Conservation (phyloP, 2,329 filamentous ascomycete genomes). For the Microdochium trichocladiopsis region DNA sequence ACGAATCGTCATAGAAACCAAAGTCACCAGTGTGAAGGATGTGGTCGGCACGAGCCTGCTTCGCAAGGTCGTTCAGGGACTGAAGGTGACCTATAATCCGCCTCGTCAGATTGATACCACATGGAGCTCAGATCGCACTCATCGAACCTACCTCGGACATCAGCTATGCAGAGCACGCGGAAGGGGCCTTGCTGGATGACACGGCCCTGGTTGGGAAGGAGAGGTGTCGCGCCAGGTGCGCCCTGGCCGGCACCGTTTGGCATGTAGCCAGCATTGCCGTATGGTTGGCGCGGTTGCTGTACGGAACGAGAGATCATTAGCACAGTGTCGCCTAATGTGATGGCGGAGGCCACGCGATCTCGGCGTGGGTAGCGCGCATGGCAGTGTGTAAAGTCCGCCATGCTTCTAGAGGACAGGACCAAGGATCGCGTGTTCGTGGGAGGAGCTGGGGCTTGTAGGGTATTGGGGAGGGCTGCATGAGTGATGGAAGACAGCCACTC, state of each 20-base stretch:
- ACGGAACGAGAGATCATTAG: neutral
- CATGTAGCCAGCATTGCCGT: constrained; percentile 50
- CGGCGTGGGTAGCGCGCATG: too few species aligned
- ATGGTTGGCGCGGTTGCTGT: constrained; percentile 30
- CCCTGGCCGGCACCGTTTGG: constrained; percentile 52
- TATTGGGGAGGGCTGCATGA: too few species aligned
- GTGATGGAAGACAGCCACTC: too few species aligned
- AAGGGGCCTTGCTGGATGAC: constrained; percentile 59
- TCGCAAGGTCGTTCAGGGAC: constrained; percentile 93
- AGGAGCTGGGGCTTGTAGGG: too few species aligned
- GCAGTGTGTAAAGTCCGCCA: neutral
- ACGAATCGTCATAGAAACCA: constrained; percentile 96
- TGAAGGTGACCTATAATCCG: constrained; percentile 70
- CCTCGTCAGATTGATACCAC: constrained; percentile 8
- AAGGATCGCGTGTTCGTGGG: neutral
- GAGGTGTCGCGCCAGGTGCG: constrained; percentile 54
- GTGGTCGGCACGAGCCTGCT: constrained; percentile 89
- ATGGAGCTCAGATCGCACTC: constrained; percentile 2
- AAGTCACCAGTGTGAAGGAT: constrained; percentile 99
- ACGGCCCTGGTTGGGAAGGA: constrained; percentile 61
- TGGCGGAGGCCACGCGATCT: neutral
- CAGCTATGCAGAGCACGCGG: constrained; percentile 63
- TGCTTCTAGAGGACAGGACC: neutral
- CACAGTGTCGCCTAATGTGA: neutral
- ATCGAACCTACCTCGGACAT: constrained; percentile 56